Evolutionary conservation across 805 yeast species (phyloP), one percentile per base, ranked within the genome.

Genomic region (Suhomyces sp.): DNA sequence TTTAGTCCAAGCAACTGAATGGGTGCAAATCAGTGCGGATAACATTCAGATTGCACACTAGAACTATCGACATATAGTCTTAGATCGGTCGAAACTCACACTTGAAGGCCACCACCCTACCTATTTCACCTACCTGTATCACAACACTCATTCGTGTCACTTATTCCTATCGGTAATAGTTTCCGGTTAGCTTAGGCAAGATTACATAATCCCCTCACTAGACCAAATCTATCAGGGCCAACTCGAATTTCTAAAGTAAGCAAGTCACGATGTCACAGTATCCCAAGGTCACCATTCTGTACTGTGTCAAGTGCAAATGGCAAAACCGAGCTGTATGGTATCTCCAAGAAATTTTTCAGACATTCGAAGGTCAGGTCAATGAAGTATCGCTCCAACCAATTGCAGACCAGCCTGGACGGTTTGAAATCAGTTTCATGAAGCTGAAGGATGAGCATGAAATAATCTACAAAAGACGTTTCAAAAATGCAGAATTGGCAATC

Each of bases 241-340:
- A 17, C 5, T 33, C n/a, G 8, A n/a, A n/a, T n/a, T n/a, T n/a
- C 17, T 5, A 12, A 40, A 13, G 19, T 31, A 13, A 33, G 9
- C 36, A 5, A 33, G 17, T 17, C 44, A 10, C 29, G 23, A 44
- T 52, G 54, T 45, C 51, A 15, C 41, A 17, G 10, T 83, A 76
- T 54, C 94, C 96, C 2, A 73, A 83, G 44, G 80, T 90, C 2
- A 71, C 82, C 4, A 89, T 90, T 42, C 78, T 81, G 58, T 90
- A 86, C 69, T 90, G 97, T 65, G 86, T 87, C 38, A 82, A 80
- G 63, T 90, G 97, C 74, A 87, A 87, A 62, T 90, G 97, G 97
- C 87, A 88, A 60, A 79, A 89, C 46, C 73, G 97, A 10, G 96
- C 97, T 1, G 79, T 89, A 0, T 91, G 97, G 97, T 89, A 89